These are phyloP conservation scores for Trichophyton equinum DNA, from an alignment of 2,329 filamentous ascomycete species.

Conservation along the genomic window DNA sequence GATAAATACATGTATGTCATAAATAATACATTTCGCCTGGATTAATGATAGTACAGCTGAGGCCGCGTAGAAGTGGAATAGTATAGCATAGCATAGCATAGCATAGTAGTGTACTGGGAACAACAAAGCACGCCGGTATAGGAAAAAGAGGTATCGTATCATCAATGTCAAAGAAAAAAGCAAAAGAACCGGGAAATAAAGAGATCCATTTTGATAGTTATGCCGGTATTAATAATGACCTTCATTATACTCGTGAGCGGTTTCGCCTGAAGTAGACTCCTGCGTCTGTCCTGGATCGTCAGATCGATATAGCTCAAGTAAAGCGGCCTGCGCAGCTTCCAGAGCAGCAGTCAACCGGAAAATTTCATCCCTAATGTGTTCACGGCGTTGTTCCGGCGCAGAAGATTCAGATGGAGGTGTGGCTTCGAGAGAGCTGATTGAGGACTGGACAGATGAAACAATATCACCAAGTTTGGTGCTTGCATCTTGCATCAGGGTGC, in stretches of 20 bases:
- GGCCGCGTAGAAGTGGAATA: neutral
- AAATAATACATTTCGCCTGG: neutral
- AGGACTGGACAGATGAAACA: constrained; percentile 42
- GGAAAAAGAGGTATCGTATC: neutral
- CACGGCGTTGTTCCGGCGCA: neutral
- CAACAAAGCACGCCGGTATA: neutral
- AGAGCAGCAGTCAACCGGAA: neutral
- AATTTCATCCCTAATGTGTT: neutral
- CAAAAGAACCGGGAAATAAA: too few relatives aligned
- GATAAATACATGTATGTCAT: neutral
- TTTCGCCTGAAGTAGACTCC: neutral
- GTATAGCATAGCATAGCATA: neutral
- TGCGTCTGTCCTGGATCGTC: neutral
- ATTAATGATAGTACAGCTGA: neutral
- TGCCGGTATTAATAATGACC: neutral
- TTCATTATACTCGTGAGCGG: neutral
- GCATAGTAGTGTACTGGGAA: neutral
- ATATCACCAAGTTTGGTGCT: constrained; percentile 42
- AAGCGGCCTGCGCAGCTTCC: neutral
- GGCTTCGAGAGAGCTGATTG: constrained; percentile 40
- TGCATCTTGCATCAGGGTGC: constrained; percentile 38
- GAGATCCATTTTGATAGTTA: neutral
- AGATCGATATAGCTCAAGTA: neutral
- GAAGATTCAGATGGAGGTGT: neutral
- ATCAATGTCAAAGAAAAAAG: neutral